Percentiles rank a stretch among this genome's conserved stretches.
phyloP scores from a whole-genome alignment of 371 early-diverging fungal genomes.

The Aphelidium insulamus region DNA sequence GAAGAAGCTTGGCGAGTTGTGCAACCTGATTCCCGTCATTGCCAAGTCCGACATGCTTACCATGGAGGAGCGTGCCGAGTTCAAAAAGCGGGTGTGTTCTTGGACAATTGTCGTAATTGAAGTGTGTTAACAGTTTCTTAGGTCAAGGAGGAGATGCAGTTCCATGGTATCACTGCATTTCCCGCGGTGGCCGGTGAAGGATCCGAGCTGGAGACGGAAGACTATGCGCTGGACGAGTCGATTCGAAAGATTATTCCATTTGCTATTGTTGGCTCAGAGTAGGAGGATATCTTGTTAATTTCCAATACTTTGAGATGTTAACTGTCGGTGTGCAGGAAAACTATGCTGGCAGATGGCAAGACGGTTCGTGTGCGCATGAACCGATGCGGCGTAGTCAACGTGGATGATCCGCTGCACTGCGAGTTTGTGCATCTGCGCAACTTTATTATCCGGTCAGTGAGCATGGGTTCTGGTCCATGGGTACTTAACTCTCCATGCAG shows the following conservation, averaged over 20 bases:
- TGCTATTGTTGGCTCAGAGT: constrained; percentile 66
- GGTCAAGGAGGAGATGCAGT: constrained; percentile 74
- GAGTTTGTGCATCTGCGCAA: constrained; percentile 61
- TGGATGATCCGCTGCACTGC: constrained; percentile 45
- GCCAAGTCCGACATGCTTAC: constrained; percentile 73
- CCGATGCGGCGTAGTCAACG: constrained; percentile 41
- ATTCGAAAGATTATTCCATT: constrained; percentile 57
- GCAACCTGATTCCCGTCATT: constrained; percentile 63
- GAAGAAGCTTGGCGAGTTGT: constrained; percentile 42
- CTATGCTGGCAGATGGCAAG: constrained; percentile 46
- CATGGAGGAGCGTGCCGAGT: constrained; percentile 39
- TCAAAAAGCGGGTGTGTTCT: constrained; percentile 37
- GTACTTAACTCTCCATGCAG: constrained; percentile 4
- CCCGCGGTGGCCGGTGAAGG: constrained; percentile 65
- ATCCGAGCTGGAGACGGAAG: constrained; percentile 54
- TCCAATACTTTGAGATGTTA: constrained; percentile 1
- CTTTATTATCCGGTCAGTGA: constrained; percentile 38
- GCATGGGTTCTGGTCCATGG: background rate
- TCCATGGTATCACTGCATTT: constrained; percentile 73
- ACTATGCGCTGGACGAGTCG: constrained; percentile 40
- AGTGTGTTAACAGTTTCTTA: no score
- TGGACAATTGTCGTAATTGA: background rate
- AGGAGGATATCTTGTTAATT: no score
- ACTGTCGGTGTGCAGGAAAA: constrained; percentile 6
- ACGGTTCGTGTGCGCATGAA: constrained; percentile 43